phyloP scores from a whole-genome alignment of 768 basidiomycete genomes.

The Russula compacta region DNA sequence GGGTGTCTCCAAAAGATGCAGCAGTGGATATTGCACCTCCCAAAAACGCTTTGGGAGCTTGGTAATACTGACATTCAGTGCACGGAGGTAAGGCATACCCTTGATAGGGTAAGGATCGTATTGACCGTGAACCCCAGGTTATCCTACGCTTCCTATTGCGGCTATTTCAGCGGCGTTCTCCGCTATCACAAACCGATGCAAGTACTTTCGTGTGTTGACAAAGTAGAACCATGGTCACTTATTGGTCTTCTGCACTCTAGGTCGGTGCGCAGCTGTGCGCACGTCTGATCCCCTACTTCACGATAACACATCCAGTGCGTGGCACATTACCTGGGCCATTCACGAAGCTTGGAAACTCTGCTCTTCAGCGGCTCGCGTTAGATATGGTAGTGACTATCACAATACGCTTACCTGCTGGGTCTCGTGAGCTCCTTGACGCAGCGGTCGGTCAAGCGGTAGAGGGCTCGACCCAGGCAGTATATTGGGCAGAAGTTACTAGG shows the following conservation, averaged over 20 bases:
- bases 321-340: constrained; percentile 75
- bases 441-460: constrained; percentile 21
- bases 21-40: constrained; percentile 69
- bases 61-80: constrained; percentile 44
- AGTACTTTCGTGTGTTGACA: constrained; percentile 19
- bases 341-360: constrained; percentile 44
- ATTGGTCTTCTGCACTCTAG: constrained; percentile 17
- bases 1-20: constrained; percentile 31
- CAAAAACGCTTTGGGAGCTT: constrained; percentile 80
- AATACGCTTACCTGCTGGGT: neutral
- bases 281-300: constrained; percentile 73
- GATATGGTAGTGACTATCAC: constrained; percentile 43
- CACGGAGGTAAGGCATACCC: constrained; percentile 44
- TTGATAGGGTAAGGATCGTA: neutral
- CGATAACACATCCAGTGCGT: constrained; percentile 61
- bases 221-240: constrained; percentile 4
- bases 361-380: constrained; percentile 49
- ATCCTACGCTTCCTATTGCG: constrained; percentile 60
- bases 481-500: constrained; percentile 16
- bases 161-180: constrained; percentile 45
- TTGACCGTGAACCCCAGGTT: constrained; percentile 27
- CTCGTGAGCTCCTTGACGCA: constrained; percentile 12
- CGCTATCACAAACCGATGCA: constrained; percentile 37
- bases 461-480: constrained; percentile 18
- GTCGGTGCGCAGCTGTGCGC: constrained; percentile 44